phyloP scores from a whole-genome alignment of 2,329 filamentous ascomycete species.

The Aspergillus ochraceus region DNA sequence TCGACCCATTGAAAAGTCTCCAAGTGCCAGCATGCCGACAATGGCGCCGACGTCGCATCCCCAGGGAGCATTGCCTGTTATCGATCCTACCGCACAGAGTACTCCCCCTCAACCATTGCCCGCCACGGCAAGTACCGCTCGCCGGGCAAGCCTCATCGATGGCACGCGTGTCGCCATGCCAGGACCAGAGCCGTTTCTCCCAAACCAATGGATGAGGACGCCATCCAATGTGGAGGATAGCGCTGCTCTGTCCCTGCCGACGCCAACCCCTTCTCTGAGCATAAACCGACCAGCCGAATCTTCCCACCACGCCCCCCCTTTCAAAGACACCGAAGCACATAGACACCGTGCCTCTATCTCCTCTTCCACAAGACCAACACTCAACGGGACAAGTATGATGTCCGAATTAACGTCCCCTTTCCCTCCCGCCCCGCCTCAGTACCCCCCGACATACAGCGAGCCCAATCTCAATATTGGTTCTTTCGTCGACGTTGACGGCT shows the following conservation, averaged over 20 bases:
- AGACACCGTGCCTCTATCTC: conserved; percentile 19
- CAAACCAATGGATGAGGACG: conserved; percentile 30
- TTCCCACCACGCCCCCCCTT: conserved; percentile 18
- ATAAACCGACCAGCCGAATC: conserved; percentile 20
- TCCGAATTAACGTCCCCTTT: conserved; percentile 26
- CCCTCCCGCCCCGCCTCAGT: conserved; percentile 22
- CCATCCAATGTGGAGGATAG: conserved; percentile 27
- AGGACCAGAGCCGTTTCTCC: conserved; percentile 23
- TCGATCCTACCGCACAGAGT: conserved; percentile 2
- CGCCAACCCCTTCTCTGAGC: conserved; percentile 30
- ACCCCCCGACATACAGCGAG: conserved; percentile 28
- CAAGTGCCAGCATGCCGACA: background rate
- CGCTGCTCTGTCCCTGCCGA: conserved; percentile 25
- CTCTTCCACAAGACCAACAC: conserved; percentile 19
- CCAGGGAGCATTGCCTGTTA: conserved; percentile 8
- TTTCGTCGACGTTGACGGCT: conserved; percentile 33
- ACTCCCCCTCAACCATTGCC: conserved; percentile 1
- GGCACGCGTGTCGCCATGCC: conserved; percentile 11
- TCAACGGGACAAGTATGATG: conserved; percentile 18
- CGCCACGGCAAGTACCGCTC: conserved; percentile 1
- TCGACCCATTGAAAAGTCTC: background rate
- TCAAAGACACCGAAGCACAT: conserved; percentile 15
- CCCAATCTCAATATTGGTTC: conserved; percentile 26
- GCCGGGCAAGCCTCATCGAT: conserved; percentile 8
- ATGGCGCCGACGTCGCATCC: background rate